Evolutionary conservation across 805 yeast species (phyloP), one percentile per base, ranked within the genome.

Genomic region (Kodamaea laetipori): DNA sequence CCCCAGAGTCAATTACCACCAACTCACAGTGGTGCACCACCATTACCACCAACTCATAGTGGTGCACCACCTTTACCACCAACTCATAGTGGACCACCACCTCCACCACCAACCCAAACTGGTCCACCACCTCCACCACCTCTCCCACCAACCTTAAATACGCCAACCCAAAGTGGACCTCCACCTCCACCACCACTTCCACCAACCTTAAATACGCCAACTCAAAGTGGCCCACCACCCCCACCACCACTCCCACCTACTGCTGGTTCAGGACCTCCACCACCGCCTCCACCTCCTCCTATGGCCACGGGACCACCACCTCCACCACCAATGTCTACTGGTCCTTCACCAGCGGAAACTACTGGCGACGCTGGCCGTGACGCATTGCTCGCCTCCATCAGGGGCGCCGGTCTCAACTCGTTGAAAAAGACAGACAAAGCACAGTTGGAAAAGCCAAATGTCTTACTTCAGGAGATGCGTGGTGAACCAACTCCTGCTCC

Each of bases 311-410:
- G 67, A 36, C 61, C 60, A 17, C 66, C 73, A 4, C 73, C 73
- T 10, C 67, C 69, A 15, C 55, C 48, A 7, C 45, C 56, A 6
- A 46, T 54, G 3, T 45, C 51, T 5, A 56, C 74, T 7, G 71
- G 67, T 1, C 56, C 65, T 12, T 69, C 47, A 43, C 56, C 44
- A 64, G 54, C 37, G n/a, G 27, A 12, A 37, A 57, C 59, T 4
- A 39, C 52, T 11, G 80, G 67, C 4, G 90, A 76, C 51, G 66
- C 70, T 1, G 83, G 82, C 0, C 72, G 96, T 53, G 95, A 86
- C 61, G 95, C 95, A 0, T 72, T 92, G 32, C 69, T 92, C 47
- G 86, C 95, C 0, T 88, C 97, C 0, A 92, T 92, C 52, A 75
- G 96, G 53, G 80, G 83, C 28, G 82, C 96, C 0, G 84, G 82